Percentiles rank a stretch among this genome's conserved stretches.
phyloP scores from a whole-genome alignment of 2,329 filamentous ascomycete species.

The Epicoccum sorghinum region DNA sequence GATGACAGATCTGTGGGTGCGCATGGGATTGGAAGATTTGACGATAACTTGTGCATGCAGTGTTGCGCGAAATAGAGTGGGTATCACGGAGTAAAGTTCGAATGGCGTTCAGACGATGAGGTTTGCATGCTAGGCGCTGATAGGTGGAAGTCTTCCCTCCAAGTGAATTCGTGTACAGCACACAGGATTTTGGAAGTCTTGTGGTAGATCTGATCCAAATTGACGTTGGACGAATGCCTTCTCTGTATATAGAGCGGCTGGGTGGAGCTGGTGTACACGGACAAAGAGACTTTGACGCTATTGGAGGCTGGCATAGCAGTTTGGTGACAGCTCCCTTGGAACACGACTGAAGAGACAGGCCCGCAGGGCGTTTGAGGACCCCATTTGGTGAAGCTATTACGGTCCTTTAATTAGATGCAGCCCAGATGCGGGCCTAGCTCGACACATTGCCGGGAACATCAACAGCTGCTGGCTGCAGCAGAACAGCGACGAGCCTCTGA shows the following conservation, averaged over 20 bases:
- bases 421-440: constrained; percentile 4
- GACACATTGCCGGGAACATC: background rate
- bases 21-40: background rate
- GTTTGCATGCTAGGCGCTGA: background rate
- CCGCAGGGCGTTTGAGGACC: constrained; percentile 4
- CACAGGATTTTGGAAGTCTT: background rate
- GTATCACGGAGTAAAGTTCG: constrained; percentile 1
- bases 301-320: background rate
- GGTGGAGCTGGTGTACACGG: background rate
- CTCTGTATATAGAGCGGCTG: background rate
- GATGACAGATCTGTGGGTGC: constrained; percentile 17
- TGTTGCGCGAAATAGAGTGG: background rate
- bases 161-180: background rate
- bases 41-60: constrained; percentile 1
- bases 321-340: background rate
- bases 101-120: constrained; percentile 5
- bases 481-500: background rate
- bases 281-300: background rate
- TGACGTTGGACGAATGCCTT: background rate
- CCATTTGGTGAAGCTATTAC: constrained; percentile 7
- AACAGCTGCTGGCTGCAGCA: constrained; percentile 1
- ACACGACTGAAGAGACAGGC: constrained; percentile 5
- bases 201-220: background rate
- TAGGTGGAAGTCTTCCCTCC: constrained; percentile 7
- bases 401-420: constrained; percentile 19